A percentile compares a stretch with the other conserved stretches of the same genome.
Conservation (phyloP, 306 rosid genomes). For the Castanospermum australe region DNA sequence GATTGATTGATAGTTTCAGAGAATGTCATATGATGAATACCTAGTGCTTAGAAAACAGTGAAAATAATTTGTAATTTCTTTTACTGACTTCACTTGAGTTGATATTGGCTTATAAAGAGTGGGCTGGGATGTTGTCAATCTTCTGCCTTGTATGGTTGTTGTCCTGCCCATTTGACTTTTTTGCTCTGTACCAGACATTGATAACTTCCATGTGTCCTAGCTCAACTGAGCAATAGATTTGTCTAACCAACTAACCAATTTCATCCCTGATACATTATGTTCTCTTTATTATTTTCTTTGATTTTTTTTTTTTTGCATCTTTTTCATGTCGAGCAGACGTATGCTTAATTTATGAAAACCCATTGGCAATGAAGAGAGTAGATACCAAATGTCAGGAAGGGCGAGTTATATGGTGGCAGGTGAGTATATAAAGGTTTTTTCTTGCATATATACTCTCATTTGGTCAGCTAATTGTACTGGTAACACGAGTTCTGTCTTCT, state of each 20-base stretch:
- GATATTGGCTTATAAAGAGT: neutral
- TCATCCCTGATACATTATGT: neutral
- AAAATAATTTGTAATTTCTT: neutral
- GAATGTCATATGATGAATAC: neutral
- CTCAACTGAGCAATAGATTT: slow-evolving; percentile 13
- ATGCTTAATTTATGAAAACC: slow-evolving; percentile 76
- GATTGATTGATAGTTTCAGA: slow-evolving; percentile 1
- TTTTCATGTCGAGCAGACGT: slow-evolving; percentile 46
- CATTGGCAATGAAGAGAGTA: slow-evolving; percentile 61
- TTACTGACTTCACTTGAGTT: neutral
- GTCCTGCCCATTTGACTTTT: slow-evolving; percentile 10
- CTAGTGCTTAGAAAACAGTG: neutral
- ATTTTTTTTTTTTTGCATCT: slow-evolving; percentile 21
- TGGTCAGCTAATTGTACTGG: neutral
- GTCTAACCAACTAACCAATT: neutral
- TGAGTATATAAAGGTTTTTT: slow-evolving; percentile 34
- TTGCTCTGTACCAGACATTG: slow-evolving; percentile 1
- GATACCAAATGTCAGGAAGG: slow-evolving; percentile 79
- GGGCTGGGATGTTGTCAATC: neutral
- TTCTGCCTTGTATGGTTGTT: slow-evolving; percentile 6
- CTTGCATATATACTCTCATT: neutral
- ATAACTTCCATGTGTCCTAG: neutral
- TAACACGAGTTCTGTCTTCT: slow-evolving; percentile 14
- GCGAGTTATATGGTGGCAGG: slow-evolving; percentile 99
- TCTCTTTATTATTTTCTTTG: slow-evolving; percentile 5